Evolutionary conservation across 805 yeast species (phyloP), one percentile per base, ranked within the genome.

Genomic region (Kodamaea hsintzibuensis): DNA sequence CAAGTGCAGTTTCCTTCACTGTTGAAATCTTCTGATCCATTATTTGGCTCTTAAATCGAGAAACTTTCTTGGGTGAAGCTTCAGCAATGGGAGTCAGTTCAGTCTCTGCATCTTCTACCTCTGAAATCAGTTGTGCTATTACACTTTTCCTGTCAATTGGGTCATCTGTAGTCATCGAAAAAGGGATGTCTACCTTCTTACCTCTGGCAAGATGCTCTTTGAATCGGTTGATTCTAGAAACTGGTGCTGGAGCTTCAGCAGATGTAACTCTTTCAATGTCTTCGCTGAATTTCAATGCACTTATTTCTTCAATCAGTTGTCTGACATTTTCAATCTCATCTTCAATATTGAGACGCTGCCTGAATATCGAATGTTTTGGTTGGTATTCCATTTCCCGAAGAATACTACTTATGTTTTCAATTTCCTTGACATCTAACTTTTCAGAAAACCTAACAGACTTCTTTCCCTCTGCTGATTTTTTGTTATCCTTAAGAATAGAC

Each of bases 371-470:
- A 16, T 54, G 44, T 30, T 49, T 52, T 7, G 54, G 51, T 7
- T 43, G 45, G 12, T 38, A 45, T 45, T 65, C 61, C 13, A 63
- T 65, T 13, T 68, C 60, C 57, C 66, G 77, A 56, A 82, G 61
- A 38, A 76, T 76, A 30, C 76, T 77, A 62, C 85, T 82, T 2
- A 83, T 72, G 57, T 83, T 81, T 48, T 82, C 87, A 47, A 86
- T 76, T 53, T 83, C 84, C 56, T 84, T 85, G 9, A 87, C 79
- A 45, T 84, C 81, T 33, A 84, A 71, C 1, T 70, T 70, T 1
- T 75, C 74, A 0, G 84, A 75, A 68, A 86, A 86, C 14, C 77
- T 66, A 8, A 86, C 90, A 1, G 80, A 68, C 59, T 82, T 83
- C 39, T 50, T 49, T 2, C 25, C 43, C 2, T 30, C 40, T 42